Conservation (phyloP, 768 basidiomycete species). For the Mycena rebaudengoi region DNA sequence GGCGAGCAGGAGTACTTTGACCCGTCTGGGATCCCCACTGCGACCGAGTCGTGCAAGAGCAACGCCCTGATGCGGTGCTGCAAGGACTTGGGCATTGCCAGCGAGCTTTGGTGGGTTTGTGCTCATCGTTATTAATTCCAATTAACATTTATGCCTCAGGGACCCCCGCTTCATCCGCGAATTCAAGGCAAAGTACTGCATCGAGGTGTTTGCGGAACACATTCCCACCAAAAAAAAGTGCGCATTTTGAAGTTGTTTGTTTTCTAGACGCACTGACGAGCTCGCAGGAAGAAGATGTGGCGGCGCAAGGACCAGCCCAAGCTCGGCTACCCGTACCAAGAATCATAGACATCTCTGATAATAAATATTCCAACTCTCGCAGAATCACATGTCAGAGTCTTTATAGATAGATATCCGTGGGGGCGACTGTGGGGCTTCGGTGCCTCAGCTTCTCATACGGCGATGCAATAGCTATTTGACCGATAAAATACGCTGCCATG, state of each 20-base stretch:
- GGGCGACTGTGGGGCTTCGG: too few species aligned
- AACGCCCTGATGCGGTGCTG: conserved; percentile 98
- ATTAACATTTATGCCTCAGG: conserved; percentile 51
- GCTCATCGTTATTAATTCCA: neutral
- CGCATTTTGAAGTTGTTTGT: conserved; percentile 37
- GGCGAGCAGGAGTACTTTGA: conserved; percentile 99
- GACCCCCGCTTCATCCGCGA: conserved; percentile 95
- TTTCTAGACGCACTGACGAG: neutral
- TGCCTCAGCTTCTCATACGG: too few species aligned
- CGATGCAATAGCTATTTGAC: too few species aligned
- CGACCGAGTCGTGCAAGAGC: conserved; percentile 94
- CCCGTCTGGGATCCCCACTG: conserved; percentile 88
- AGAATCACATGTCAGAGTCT: too few species aligned
- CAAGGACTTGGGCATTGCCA: conserved; percentile 95
- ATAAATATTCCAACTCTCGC: neutral
- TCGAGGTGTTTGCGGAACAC: conserved; percentile 90
- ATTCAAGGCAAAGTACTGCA: conserved; percentile 85
- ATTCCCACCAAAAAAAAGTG: conserved; percentile 90
- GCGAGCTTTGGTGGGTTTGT: conserved; percentile 85
- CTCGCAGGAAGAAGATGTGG: conserved; percentile 87
- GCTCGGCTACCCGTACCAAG: conserved; percentile 90
- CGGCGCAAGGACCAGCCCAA: conserved; percentile 86
- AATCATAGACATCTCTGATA: conserved; percentile 42
- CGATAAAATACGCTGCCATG: too few species aligned
- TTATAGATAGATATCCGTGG: too few species aligned